Percentiles rank a stretch among this genome's conserved stretches.
phyloP scores from a whole-genome alignment of 345 rosid genomes.

The Pugionium cornutum region DNA sequence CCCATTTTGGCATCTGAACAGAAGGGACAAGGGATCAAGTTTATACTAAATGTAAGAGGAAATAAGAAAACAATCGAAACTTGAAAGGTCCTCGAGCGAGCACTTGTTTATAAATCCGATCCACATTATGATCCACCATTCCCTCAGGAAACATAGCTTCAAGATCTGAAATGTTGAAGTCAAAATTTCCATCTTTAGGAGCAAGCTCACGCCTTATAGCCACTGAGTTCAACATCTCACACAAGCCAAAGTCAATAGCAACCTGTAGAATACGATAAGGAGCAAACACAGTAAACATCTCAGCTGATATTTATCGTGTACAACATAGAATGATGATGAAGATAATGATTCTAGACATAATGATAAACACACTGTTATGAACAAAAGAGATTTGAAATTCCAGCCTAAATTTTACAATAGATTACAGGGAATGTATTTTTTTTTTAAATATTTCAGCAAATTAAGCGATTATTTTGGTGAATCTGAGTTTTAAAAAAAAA shows the following conservation, averaged over 20 bases:
- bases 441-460: background rate
- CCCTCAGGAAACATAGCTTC: constrained; percentile 64
- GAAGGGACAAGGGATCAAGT: constrained; percentile 21
- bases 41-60: constrained; percentile 3
- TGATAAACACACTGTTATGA: background rate
- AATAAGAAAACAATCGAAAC: background rate
- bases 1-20: constrained; percentile 75
- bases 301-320: background rate
- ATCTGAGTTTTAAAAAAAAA: background rate
- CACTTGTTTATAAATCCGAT: constrained; percentile 61
- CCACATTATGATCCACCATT: constrained; percentile 56
- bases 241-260: constrained; percentile 70
- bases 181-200: constrained; percentile 65
- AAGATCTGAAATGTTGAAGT: constrained; percentile 54
- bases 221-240: constrained; percentile 64
- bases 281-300: background rate
- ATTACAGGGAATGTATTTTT: too few relatives aligned
- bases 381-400: background rate
- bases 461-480: background rate
- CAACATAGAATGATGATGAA: background rate
- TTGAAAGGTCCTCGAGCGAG: background rate
- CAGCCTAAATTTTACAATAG: background rate
- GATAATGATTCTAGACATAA: background rate
- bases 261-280: constrained; percentile 44
- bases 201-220: constrained; percentile 58